phyloP scores from a whole-genome alignment of 1,284 basidiomycete species.

The Apiotrichum gracile region DNA sequence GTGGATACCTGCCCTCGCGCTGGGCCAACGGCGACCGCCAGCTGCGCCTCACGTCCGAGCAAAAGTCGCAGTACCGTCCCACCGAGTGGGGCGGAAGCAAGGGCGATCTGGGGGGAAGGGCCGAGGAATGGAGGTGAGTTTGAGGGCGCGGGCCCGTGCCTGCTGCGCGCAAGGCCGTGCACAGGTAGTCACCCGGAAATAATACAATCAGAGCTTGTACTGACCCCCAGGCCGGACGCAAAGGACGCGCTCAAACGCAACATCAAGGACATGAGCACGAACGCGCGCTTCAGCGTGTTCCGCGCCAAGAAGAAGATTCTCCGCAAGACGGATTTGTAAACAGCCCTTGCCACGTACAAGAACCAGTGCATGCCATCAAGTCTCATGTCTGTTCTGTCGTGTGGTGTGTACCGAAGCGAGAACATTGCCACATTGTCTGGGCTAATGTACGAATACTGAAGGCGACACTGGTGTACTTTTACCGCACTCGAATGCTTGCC shows the following conservation, averaged over 20 bases:
- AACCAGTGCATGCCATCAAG: no score
- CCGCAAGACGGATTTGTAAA: conserved; percentile 35
- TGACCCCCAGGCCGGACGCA: conserved; percentile 27
- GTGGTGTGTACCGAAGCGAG: no score
- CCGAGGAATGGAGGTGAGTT: conserved; percentile 46
- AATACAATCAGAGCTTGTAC: no score
- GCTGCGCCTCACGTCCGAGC: conserved; percentile 36
- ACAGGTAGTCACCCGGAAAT: background rate
- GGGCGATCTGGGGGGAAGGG: conserved; percentile 34
- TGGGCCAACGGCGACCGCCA: conserved; percentile 44
- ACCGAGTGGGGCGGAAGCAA: conserved; percentile 42
- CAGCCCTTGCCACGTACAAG: no score
- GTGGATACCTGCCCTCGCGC: conserved; percentile 42
- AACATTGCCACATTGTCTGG: no score
- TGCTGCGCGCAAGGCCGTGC: background rate
- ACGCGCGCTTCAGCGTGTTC: conserved; percentile 42
- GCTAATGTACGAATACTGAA: no score
- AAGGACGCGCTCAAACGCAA: conserved; percentile 45
- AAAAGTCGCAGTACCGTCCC: conserved; percentile 44
- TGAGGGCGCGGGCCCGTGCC: background rate
- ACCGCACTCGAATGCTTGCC: no score
- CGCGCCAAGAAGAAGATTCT: conserved; percentile 47
- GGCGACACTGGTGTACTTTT: no score
- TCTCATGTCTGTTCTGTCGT: no score
- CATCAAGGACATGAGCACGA: conserved; percentile 41